Evolutionary conservation across 2,329 filamentous ascomycete species (phyloP).

Genomic region (Calonectria honghensis): DNA sequence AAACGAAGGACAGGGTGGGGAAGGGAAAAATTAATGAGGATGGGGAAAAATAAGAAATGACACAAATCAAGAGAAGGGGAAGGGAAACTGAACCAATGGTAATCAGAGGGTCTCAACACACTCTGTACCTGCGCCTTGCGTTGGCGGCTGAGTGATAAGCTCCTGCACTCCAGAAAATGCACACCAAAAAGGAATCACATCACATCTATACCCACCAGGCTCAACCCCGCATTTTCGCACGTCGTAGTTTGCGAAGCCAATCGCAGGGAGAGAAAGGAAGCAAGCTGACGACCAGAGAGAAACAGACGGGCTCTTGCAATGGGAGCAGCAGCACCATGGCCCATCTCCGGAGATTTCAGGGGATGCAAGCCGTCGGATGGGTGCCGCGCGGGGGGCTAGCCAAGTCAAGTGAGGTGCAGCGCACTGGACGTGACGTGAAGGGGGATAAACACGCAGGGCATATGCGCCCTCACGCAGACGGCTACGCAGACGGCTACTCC

Average conservation of each 20-base stretch:
- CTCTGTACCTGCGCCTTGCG: neutral
- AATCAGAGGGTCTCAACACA: neutral
- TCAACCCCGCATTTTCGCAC: conserved; percentile 21
- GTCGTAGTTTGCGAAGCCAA: neutral
- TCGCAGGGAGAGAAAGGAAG: neutral
- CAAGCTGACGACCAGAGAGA: neutral
- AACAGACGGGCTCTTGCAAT: neutral
- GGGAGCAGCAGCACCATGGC: conserved; percentile 30
- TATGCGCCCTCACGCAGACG: conserved; percentile 5
- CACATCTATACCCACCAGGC: neutral
- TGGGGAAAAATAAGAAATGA: conserved; percentile 4
- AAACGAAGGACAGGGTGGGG: conserved; percentile 17
- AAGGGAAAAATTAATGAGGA: conserved; percentile 17
- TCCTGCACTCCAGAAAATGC: neutral
- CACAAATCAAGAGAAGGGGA: conserved; percentile 17
- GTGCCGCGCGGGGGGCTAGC: conserved; percentile 21
- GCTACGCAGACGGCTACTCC: neutral
- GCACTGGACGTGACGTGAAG: conserved; percentile 13
- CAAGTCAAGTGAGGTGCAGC: conserved; percentile 6
- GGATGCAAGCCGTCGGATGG: conserved; percentile 24
- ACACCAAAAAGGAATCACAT: neutral
- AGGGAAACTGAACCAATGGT: conserved; percentile 3
- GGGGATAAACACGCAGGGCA: conserved; percentile 3
- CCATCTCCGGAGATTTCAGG: conserved; percentile 36
- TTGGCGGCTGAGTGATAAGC: conserved; percentile 13